Evolutionary conservation across 1,139 yeast species (phyloP).

Genomic region (Nadsonia commutata): DNA sequence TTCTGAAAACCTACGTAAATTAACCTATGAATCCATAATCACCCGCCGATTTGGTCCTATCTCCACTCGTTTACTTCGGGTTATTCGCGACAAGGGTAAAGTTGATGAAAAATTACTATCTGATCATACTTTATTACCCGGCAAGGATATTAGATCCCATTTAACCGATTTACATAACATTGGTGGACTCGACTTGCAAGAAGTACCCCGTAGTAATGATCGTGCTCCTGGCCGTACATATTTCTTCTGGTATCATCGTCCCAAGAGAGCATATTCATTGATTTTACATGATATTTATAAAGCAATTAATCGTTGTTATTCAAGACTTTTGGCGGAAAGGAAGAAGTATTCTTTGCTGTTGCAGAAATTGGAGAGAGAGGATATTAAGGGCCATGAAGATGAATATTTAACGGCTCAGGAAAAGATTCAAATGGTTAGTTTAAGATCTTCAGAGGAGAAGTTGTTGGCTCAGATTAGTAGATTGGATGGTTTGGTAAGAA

Average conservation of each 20-base stretch:
- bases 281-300: slow-evolving; percentile 43
- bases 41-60: slow-evolving; percentile 31
- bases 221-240: slow-evolving; percentile 84
- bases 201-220: slow-evolving; percentile 83
- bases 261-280: slow-evolving; percentile 34
- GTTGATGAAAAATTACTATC: slow-evolving; percentile 80
- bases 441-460: slow-evolving; percentile 24
- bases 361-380: slow-evolving; percentile 75
- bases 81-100: slow-evolving; percentile 50
- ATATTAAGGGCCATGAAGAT: slow-evolving; percentile 71
- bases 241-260: slow-evolving; percentile 62
- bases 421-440: slow-evolving; percentile 47
- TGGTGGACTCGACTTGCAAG: slow-evolving; percentile 45
- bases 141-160: slow-evolving; percentile 50
- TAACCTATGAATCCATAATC: slow-evolving; percentile 46
- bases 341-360: slow-evolving; percentile 50
- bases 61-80: slow-evolving; percentile 50
- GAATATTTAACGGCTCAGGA: slow-evolving; percentile 65
- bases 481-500: slow-evolving; percentile 23
- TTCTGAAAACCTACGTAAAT: slow-evolving; percentile 30
- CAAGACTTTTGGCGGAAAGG: slow-evolving; percentile 42
- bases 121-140: slow-evolving; percentile 59
- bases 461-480: slow-evolving; percentile 21
- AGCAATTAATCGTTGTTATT: slow-evolving; percentile 53
- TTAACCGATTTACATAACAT: slow-evolving; percentile 23